phyloP scores from a whole-genome alignment of 1,284 basidiomycete species.

The Sporisorium scitamineum region DNA sequence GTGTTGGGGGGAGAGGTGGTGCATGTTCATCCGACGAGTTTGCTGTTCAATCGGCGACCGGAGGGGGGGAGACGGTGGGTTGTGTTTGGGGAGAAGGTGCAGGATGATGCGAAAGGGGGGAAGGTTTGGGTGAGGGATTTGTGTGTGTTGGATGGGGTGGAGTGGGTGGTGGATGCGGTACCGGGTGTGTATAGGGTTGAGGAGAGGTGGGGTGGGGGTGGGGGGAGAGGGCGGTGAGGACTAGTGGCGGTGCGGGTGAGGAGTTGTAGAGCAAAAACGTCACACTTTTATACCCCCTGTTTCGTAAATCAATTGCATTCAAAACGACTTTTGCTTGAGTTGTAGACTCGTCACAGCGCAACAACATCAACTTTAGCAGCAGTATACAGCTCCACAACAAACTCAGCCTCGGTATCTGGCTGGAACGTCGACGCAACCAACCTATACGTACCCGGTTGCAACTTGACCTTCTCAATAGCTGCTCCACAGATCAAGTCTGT shows the following conservation, averaged over 20 bases:
- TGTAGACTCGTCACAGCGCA: not conserved
- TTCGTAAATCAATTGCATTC: not conserved
- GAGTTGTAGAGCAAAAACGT: not conserved
- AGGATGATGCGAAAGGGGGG: not conserved
- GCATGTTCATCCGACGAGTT: conserved; percentile 91
- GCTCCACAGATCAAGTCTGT: conserved; percentile 46
- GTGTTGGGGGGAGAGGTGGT: conserved; percentile 78
- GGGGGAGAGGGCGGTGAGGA: not conserved
- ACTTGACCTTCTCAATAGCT: conserved; percentile 16
- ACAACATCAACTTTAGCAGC: conserved; percentile 24
- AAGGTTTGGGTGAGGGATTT: conserved; percentile 78
- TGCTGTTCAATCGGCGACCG: conserved; percentile 91
- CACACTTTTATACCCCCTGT: not conserved
- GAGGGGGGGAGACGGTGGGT: conserved; percentile 83
- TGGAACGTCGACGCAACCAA: conserved; percentile 45
- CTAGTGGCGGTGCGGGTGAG: not conserved
- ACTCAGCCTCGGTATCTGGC: conserved; percentile 19
- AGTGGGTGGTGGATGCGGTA: conserved; percentile 67
- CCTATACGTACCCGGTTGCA: conserved; percentile 26
- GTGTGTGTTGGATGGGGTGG: conserved; percentile 68
- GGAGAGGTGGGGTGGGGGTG: not conserved
- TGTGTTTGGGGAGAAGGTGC: conserved; percentile 90
- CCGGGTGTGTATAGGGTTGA: conserved; percentile 28
- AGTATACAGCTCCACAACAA: conserved; percentile 45
- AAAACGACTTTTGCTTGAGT: too few relatives aligned